Evolutionary conservation across 2,329 filamentous ascomycete species (phyloP).

Genomic region (Myriosclerotinia duriaeana): DNA sequence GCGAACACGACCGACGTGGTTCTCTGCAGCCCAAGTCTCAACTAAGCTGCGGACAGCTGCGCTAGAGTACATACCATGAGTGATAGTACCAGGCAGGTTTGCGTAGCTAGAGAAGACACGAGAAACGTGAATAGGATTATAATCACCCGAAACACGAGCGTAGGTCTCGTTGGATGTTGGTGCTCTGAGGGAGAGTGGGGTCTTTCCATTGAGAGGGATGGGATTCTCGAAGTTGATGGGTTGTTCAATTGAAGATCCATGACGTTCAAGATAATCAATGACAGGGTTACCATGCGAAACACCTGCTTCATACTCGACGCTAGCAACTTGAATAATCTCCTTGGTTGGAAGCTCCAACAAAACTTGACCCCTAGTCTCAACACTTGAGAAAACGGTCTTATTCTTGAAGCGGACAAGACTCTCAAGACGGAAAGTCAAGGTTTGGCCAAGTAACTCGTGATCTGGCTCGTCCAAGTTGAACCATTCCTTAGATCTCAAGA

Average conservation of each 20-base stretch:
- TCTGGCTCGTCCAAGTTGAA: conserved; percentile 84
- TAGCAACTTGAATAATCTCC: conserved; percentile 96
- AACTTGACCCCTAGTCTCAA: conserved; percentile 90
- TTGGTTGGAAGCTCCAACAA: conserved; percentile 93
- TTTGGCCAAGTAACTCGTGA: conserved; percentile 87
- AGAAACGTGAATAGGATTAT: conserved; percentile 98
- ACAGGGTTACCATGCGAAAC: conserved; percentile 94
- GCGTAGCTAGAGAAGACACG: conserved; percentile 95
- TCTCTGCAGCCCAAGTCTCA: conserved; percentile 98
- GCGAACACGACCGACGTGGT: conserved; percentile 93
- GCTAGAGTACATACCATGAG: conserved; percentile 99
- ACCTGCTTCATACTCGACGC: conserved; percentile 91
- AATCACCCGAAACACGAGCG: conserved; percentile 94
- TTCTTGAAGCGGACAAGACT: conserved; percentile 94
- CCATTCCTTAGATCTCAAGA: conserved; percentile 96
- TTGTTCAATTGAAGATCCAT: conserved; percentile 91
- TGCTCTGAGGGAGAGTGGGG: conserved; percentile 81
- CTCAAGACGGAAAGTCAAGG: conserved; percentile 91
- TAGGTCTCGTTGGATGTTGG: conserved; percentile 98
- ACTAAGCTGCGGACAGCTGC: conserved; percentile 93
- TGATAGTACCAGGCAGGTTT: conserved; percentile 93
- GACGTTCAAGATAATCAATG: conserved; percentile 89
- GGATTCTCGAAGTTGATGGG: conserved; percentile 96
- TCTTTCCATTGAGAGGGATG: conserved; percentile 91
- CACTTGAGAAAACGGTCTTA: conserved; percentile 83